phyloP scores from a whole-genome alignment of 129 eudicot genomes.

The Apium graveolens region DNA sequence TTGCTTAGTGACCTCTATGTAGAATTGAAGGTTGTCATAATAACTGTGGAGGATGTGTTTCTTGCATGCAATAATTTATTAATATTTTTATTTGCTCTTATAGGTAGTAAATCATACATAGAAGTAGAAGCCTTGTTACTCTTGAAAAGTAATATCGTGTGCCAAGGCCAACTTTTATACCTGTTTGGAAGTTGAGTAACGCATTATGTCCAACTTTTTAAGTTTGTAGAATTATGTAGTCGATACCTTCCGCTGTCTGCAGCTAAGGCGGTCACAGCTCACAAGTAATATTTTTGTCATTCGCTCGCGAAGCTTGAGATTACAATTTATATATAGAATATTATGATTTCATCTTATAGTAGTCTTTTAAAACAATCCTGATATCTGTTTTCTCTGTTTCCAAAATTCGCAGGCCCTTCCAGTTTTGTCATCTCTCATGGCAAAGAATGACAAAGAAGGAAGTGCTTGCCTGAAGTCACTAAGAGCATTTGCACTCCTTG shows the following conservation, averaged over 20 bases:
- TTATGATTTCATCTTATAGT: not conserved
- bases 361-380: not conserved
- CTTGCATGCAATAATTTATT: not conserved
- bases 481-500: slow-evolving; percentile 30
- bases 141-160: no score
- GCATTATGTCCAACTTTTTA: not conserved
- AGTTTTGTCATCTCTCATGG: slow-evolving; percentile 25
- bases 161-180: not conserved
- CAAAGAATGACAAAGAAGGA: slow-evolving; percentile 29
- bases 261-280: not conserved
- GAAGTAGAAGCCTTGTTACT: not conserved
- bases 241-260: not conserved
- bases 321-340: not conserved
- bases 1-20: not conserved
- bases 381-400: not conserved
- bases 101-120: not conserved
- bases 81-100: not conserved
- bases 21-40: not conserved
- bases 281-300: not conserved
- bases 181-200: not conserved
- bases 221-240: not conserved
- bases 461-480: slow-evolving; percentile 29
- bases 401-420: slow-evolving; percentile 26
- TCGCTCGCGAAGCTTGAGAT: not conserved
- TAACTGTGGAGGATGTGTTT: not conserved